Evolutionary conservation across 768 basidiomycete species (phyloP), one percentile per base, ranked within the genome.

Genomic region (Lactarius evosmus): DNA sequence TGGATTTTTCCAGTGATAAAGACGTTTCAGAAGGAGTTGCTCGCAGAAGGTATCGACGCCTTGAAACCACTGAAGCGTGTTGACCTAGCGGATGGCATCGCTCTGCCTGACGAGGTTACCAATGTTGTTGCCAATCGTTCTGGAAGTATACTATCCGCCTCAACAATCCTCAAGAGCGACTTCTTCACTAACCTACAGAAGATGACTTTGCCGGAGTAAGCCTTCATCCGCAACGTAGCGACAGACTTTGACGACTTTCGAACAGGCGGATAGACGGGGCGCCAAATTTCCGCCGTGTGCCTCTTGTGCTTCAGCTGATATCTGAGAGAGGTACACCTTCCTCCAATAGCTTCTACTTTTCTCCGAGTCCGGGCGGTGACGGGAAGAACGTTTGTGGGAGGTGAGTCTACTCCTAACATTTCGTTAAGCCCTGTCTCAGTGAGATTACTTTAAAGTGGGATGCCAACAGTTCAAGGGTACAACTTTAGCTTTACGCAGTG

Each of bases 111-210:
- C 69, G 97, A 98, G 77, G 95, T 94, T 36, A 85, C 87, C 8
- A 83, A 88, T 65, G 83, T 96, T 4, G 95, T 99, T 34, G 80
- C 85, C 40, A 91, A 89, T 69, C 85, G 97, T 44, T 82, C 84
- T 9, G 97, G 97, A 9, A 84, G 82, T 65, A 91, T 98, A 62
- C 77, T 98, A 0, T 96, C 93, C 14, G 91, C 93, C 1, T 91
- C 87, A 5, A 93, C 95, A 1, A 97, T 98, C 69, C 78, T 98
- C 71, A 99, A 99, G 78, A 93, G 90, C 70, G 93, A 95, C 72
- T 93, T 94, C 80, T 95, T 95, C 81, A 86, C 86, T 7, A 92
- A 92, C 71, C 72, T 98, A 34, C 97, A 98, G 76, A 98, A 98
- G 78, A 93, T 97, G 87, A 91, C 92, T 4, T 78, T 99, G 2